Evolutionary conservation across 345 rosid species (phyloP).

Genomic region (Erucastrum elatum): DNA sequence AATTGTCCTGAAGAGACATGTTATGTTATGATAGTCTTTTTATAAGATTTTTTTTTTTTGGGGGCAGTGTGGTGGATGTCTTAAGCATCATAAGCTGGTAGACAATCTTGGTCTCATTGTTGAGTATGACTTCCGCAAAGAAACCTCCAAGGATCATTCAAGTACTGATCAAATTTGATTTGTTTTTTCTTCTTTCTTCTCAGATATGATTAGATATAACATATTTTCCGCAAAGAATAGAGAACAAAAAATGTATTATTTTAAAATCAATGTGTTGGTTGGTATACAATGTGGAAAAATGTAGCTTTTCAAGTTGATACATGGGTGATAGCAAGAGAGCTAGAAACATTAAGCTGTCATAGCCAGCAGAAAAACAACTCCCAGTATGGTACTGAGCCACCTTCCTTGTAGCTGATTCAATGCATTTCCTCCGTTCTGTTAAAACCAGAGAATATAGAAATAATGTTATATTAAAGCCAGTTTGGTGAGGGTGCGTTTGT

Average conservation of each 20-base stretch:
- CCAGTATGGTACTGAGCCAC: conserved; percentile 52
- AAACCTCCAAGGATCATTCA: conserved; percentile 44
- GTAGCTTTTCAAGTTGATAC: conserved; percentile 12
- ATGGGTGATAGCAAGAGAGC: conserved; percentile 29
- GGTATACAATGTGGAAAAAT: conserved; percentile 23
- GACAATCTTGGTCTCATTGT: conserved; percentile 87
- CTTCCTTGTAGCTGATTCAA: conserved; percentile 47
- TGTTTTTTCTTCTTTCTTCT: neutral
- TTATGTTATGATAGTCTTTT: neutral
- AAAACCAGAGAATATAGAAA: conserved; percentile 24
- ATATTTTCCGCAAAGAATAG: conserved; percentile 11
- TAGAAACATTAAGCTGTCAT: conserved; percentile 49
- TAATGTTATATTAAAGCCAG: neutral
- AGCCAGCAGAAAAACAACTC: conserved; percentile 52
- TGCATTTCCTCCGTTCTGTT: conserved; percentile 64
- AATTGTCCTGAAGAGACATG: conserved; percentile 12
- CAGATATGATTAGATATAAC: conserved; percentile 10
- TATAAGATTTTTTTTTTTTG: neutral
- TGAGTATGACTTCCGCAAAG: conserved; percentile 66
- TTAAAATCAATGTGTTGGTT: neutral
- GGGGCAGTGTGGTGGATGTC: conserved; percentile 90
- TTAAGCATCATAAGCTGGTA: conserved; percentile 75
- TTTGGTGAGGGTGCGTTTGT: neutral
- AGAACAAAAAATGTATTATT: conserved; percentile 28
- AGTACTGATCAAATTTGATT: conserved; percentile 49